Evolutionary conservation across 1,284 basidiomycete genomes (phyloP).

Genomic region (Kwoniella shivajii): DNA sequence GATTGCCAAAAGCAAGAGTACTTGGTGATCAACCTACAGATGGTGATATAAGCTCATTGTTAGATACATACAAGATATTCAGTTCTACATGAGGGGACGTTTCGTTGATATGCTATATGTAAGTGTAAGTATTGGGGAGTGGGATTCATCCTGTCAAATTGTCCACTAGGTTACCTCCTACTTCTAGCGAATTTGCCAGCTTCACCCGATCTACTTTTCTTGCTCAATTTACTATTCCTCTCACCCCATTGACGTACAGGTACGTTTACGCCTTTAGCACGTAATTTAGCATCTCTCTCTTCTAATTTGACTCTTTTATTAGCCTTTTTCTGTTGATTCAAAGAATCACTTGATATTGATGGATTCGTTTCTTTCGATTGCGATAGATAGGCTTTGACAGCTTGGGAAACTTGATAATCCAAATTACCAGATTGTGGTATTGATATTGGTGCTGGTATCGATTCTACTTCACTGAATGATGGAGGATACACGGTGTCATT

Average conservation of each 20-base stretch:
- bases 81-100: too few relatives aligned
- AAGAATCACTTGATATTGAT: slow-evolving; percentile 2
- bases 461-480: neutral
- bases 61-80: neutral
- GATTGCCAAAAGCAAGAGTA: too few relatives aligned
- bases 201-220: neutral
- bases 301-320: slow-evolving; percentile 15
- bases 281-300: slow-evolving; percentile 22
- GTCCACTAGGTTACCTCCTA: neutral
- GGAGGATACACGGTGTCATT: neutral
- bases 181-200: slow-evolving; percentile 9
- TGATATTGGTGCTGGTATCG: slow-evolving; percentile 1
- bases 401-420: slow-evolving; percentile 20
- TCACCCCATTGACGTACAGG: slow-evolving; percentile 2
- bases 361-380: too few relatives aligned
- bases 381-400: slow-evolving; percentile 21
- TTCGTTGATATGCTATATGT: too few relatives aligned
- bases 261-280: slow-evolving; percentile 19
- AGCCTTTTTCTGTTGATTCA: slow-evolving; percentile 23
- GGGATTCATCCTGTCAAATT: too few relatives aligned
- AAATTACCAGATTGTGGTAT: slow-evolving; percentile 6
- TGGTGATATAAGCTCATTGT: too few relatives aligned
- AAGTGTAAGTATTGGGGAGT: too few relatives aligned
- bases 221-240: neutral
- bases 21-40: too few relatives aligned